These are phyloP conservation scores for Diaporthe sp. DNA, from an alignment of 2,329 filamentous ascomycete genomes.

Conservation along the genomic window DNA sequence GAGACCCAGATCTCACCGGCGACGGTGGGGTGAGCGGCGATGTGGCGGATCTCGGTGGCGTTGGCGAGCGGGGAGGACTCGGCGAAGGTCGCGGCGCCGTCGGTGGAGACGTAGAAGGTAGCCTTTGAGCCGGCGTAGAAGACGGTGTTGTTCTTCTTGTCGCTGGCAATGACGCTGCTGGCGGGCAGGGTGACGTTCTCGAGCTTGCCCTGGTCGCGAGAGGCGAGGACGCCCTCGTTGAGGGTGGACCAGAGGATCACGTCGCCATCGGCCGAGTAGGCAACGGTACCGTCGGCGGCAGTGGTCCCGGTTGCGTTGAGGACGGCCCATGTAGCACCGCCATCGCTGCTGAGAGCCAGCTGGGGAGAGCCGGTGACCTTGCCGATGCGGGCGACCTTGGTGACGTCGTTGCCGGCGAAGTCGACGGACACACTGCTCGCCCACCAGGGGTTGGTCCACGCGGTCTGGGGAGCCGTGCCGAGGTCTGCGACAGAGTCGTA, in stretches of 20 bases:
- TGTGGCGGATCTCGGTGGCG: slow-evolving; percentile 64
- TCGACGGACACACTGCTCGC: slow-evolving; percentile 52
- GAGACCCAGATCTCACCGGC: slow-evolving; percentile 74
- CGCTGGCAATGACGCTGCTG: slow-evolving; percentile 64
- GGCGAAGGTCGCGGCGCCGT: slow-evolving; percentile 62
- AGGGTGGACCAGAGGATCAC: slow-evolving; percentile 63
- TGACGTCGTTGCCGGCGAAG: slow-evolving; percentile 61
- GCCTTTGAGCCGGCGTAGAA: slow-evolving; percentile 66
- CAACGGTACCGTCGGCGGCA: slow-evolving; percentile 60
- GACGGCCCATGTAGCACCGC: slow-evolving; percentile 63
- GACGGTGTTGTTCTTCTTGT: slow-evolving; percentile 65
- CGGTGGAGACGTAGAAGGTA: slow-evolving; percentile 66
- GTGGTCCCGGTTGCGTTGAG: slow-evolving; percentile 60
- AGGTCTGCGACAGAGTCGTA: slow-evolving; percentile 56
- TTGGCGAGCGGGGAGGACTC: slow-evolving; percentile 52
- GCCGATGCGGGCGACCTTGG: slow-evolving; percentile 65
- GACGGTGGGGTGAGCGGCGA: slow-evolving; percentile 68
- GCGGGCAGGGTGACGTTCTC: slow-evolving; percentile 60
- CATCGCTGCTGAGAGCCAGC: slow-evolving; percentile 63
- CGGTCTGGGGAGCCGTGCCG: slow-evolving; percentile 57
- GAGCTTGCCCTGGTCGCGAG: slow-evolving; percentile 58
- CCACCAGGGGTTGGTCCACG: slow-evolving; percentile 64
- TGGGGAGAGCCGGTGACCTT: slow-evolving; percentile 58
- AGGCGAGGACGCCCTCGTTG: slow-evolving; percentile 58
- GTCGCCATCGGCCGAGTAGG: slow-evolving; percentile 65